A percentile compares a stretch with the other conserved stretches of the same genome.
These are phyloP conservation scores for Gloeopeniophorella convolvens DNA, from an alignment of 768 basidiomycete species.

Conservation along the genomic window DNA sequence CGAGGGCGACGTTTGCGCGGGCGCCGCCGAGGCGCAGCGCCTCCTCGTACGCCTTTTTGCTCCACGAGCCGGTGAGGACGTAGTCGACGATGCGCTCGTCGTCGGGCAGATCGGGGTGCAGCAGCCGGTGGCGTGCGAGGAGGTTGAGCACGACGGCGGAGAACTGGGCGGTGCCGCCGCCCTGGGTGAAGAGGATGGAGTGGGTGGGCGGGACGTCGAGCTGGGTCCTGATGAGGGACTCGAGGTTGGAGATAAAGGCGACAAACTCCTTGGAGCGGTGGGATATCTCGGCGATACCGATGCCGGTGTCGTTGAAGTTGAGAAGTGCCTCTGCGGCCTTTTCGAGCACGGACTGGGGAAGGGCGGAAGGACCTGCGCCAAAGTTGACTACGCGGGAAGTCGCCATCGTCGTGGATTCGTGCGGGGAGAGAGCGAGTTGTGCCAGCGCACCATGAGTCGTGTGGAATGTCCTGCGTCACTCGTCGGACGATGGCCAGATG, in stretches of 20 bases:
- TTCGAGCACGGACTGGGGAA: slow-evolving; percentile 80
- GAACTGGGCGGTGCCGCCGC: slow-evolving; percentile 90
- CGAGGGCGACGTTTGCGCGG: slow-evolving; percentile 62
- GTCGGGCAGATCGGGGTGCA: slow-evolving; percentile 51
- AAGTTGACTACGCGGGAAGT: slow-evolving; percentile 72
- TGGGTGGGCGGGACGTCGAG: slow-evolving; percentile 81
- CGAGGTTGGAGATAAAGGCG: slow-evolving; percentile 54
- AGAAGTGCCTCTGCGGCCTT: slow-evolving; percentile 82
- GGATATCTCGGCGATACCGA: slow-evolving; percentile 93
- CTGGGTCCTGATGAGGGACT: slow-evolving; percentile 63
- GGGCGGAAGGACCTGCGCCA: slow-evolving; percentile 88
- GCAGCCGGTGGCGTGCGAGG: slow-evolving; percentile 75
- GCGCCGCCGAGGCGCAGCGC: slow-evolving; percentile 60
- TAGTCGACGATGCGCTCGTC: slow-evolving; percentile 74
- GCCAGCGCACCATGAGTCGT: too few species aligned
- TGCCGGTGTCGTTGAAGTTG: slow-evolving; percentile 86
- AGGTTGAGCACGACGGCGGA: slow-evolving; percentile 89
- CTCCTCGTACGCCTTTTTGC: slow-evolving; percentile 79
- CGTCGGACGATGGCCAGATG: too few species aligned
- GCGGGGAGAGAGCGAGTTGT: too few species aligned
- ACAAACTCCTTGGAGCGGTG: slow-evolving; percentile 91
- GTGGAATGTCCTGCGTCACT: too few species aligned
- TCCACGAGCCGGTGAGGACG: slow-evolving; percentile 90
- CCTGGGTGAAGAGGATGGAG: slow-evolving; percentile 86
- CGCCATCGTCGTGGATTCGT: slow-evolving; percentile 33